Evolutionary conservation across 345 rosid genomes (phyloP).

Genomic region (Clarkia xantiana): DNA sequence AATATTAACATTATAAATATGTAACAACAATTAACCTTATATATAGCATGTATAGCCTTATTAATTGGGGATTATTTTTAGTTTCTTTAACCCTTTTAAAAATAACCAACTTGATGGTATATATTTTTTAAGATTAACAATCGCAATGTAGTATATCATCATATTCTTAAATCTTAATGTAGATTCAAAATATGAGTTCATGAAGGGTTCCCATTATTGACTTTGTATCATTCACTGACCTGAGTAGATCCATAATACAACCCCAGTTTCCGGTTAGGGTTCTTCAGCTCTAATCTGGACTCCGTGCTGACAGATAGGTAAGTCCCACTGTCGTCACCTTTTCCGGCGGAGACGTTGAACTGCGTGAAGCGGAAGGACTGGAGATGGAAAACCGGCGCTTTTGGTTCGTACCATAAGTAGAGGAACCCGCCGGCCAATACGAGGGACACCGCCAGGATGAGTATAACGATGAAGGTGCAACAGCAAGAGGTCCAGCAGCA

Average conservation of each 20-base stretch:
- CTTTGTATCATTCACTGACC: too few relatives aligned
- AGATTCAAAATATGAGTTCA: too few relatives aligned
- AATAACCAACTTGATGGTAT: too few relatives aligned
- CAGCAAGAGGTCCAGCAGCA: constrained; percentile 49
- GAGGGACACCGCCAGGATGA: constrained; percentile 10
- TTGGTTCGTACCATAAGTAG: constrained; percentile 77
- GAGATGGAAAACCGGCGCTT: constrained; percentile 50
- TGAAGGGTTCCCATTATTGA: too few relatives aligned
- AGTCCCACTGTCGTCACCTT: constrained; percentile 32
- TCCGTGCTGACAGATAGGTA: constrained; percentile 31
- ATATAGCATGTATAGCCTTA: too few relatives aligned
- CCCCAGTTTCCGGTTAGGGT: constrained; percentile 43
- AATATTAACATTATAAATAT: too few relatives aligned
- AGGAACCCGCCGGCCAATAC: constrained; percentile 17
- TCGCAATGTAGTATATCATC: too few relatives aligned
- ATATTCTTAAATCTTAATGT: too few relatives aligned
- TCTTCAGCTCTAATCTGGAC: constrained; percentile 42
- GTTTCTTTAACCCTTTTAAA: too few relatives aligned
- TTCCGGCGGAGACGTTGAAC: constrained; percentile 25
- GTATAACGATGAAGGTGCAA: constrained; percentile 25
- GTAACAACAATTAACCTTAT: too few relatives aligned
- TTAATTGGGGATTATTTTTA: too few relatives aligned
- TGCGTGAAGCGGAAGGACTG: constrained; percentile 35
- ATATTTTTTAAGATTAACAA: too few relatives aligned
- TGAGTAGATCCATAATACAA: constrained; percentile 31